Evolutionary conservation across 2,329 filamentous ascomycete species (phyloP).

Genomic region (Escovopsis sp.): DNA sequence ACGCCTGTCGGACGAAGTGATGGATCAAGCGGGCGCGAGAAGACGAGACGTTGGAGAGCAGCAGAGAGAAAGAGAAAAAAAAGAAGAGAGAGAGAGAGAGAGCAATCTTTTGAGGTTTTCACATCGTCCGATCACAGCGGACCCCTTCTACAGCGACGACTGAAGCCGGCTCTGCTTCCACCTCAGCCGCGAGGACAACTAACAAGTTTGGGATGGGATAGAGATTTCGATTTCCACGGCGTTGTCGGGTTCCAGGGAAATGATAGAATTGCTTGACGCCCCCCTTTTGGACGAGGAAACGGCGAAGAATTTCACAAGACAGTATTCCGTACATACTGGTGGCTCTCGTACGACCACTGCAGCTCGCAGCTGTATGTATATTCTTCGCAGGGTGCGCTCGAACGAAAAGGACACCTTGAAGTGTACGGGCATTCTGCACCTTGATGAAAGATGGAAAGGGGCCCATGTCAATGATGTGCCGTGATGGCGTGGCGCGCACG

Average conservation of each 20-base stretch:
- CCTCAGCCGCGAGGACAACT: conserved; percentile 1
- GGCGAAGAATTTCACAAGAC: not conserved
- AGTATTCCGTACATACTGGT: conserved; percentile 5
- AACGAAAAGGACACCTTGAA: too few relatives aligned
- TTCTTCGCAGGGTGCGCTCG: too few relatives aligned
- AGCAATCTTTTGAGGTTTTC: too few relatives aligned
- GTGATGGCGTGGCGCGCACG: too few relatives aligned
- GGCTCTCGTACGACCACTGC: too few relatives aligned
- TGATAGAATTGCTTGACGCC: conserved; percentile 14
- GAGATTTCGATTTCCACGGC: conserved; percentile 10
- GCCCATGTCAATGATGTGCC: too few relatives aligned
- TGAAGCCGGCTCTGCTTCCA: not conserved
- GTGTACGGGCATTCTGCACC: too few relatives aligned
- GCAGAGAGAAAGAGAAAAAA: not conserved
- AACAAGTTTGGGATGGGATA: conserved; percentile 3
- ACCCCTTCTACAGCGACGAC: not conserved
- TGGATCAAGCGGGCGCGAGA: too few relatives aligned
- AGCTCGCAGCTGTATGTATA: too few relatives aligned
- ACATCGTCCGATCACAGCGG: not conserved
- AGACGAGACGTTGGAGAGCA: too few relatives aligned
- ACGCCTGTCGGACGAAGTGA: not conserved
- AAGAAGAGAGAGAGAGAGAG: not conserved
- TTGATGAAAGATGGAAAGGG: too few relatives aligned
- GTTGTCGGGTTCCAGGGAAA: conserved; percentile 14
- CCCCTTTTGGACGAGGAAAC: not conserved